Evolutionary conservation across 2,329 filamentous ascomycete species (phyloP).

Genomic region (Diaporthe longicolla): DNA sequence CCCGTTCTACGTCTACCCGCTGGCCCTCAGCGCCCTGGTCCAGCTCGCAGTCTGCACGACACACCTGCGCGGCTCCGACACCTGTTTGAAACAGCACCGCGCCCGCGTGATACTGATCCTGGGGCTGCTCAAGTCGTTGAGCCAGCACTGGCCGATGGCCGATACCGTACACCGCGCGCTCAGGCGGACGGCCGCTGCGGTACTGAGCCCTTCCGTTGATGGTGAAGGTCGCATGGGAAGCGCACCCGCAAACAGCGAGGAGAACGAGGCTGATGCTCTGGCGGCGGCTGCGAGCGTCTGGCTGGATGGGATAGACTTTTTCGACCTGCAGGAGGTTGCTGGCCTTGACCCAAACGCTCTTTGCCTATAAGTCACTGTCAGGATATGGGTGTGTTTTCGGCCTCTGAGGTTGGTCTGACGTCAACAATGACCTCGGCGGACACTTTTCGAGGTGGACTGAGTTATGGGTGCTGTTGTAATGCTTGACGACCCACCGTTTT

Average conservation of each 20-base stretch:
- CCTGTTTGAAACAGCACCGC: conserved; percentile 5
- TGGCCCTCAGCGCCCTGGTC: conserved; percentile 1
- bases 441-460: not conserved
- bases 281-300: conserved; percentile 1
- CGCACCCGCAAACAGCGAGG: not conserved
- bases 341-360: conserved; percentile 1
- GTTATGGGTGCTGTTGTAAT: not conserved
- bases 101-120: not conserved
- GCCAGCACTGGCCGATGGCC: conserved; percentile 7
- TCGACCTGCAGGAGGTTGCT: not conserved
- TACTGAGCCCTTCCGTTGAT: not conserved
- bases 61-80: not conserved
- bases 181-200: not conserved
- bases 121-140: not conserved
- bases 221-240: not conserved
- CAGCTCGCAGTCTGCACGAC: not conserved
- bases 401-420: not conserved
- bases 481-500: too few relatives aligned
- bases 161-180: conserved; percentile 2
- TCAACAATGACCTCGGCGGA: not conserved
- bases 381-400: not conserved
- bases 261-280: not conserved
- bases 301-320: conserved; percentile 8
- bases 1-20: not conserved
- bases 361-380: not conserved